Evolutionary conservation across 1,139 yeast species (phyloP).

Genomic region (Pichia sp.): DNA sequence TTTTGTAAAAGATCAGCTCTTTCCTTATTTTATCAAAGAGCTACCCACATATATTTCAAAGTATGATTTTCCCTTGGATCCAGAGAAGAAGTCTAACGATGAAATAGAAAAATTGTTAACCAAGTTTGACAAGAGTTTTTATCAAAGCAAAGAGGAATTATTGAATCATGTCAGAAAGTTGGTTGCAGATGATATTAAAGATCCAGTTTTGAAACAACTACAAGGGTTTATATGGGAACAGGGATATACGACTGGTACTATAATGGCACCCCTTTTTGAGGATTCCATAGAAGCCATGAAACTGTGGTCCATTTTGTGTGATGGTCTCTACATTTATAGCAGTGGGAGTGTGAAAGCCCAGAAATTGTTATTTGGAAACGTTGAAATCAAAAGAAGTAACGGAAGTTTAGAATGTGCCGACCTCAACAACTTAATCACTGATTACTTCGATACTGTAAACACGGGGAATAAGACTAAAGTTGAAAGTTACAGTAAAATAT

Average conservation of each 20-base stretch:
- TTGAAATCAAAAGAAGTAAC: constrained; percentile 31
- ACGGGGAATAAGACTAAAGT: constrained; percentile 67
- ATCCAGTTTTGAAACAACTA: constrained; percentile 66
- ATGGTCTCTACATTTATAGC: constrained; percentile 66
- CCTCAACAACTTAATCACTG: constrained; percentile 51
- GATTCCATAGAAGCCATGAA: constrained; percentile 66
- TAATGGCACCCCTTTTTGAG: constrained; percentile 69
- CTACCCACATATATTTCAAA: constrained; percentile 33
- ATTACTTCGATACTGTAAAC: constrained; percentile 81
- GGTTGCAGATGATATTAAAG: constrained; percentile 69
- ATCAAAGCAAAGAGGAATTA: constrained; percentile 13
- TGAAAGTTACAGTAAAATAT: constrained; percentile 56
- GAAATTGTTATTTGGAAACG: constrained; percentile 66
- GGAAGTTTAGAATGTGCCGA: constrained; percentile 36
- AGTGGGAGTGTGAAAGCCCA: constrained; percentile 90
- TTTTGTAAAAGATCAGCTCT: constrained; percentile 72
- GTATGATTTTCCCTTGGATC: constrained; percentile 37
- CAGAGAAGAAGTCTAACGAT: constrained; percentile 12
- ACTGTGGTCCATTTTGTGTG: constrained; percentile 30
- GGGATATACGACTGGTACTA: constrained; percentile 72
- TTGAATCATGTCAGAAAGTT: constrained; percentile 48
- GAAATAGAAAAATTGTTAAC: constrained; percentile 35
- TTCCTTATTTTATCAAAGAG: constrained; percentile 41
- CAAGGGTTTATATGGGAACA: constrained; percentile 82
- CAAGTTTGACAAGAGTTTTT: constrained; percentile 41